Conservation (phyloP, 2,329 filamentous ascomycete genomes). For the Cladosporium cucumerinum region DNA sequence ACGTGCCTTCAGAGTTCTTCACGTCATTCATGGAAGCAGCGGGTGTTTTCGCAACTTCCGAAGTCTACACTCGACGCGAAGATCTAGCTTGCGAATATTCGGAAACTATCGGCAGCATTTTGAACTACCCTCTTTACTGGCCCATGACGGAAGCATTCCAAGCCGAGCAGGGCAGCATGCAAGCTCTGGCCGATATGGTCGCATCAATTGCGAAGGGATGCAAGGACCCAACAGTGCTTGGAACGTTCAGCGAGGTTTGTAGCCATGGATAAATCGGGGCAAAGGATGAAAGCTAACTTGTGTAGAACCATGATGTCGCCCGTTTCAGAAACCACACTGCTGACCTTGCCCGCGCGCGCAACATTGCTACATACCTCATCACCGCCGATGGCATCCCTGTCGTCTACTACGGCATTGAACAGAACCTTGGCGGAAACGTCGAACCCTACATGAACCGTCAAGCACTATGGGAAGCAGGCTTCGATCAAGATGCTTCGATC, state of each 20-base stretch:
- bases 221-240: slow-evolving; percentile 18
- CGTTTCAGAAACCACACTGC: slow-evolving; percentile 19
- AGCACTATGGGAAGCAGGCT: slow-evolving; percentile 19
- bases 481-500: slow-evolving; percentile 14
- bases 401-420: slow-evolving; percentile 25
- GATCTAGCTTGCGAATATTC: slow-evolving; percentile 29
- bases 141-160: slow-evolving; percentile 38
- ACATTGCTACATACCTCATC: slow-evolving; percentile 20
- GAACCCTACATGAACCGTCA: slow-evolving; percentile 19
- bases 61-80: slow-evolving; percentile 29
- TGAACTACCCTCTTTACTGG: slow-evolving; percentile 36
- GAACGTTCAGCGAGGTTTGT: slow-evolving; percentile 21
- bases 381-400: slow-evolving; percentile 24
- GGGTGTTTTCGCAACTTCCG: slow-evolving; percentile 32
- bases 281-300: neutral
- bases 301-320: slow-evolving; percentile 23
- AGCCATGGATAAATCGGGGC: neutral
- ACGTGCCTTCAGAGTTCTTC: slow-evolving; percentile 33
- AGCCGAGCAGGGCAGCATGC: slow-evolving; percentile 23
- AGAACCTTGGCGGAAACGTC: slow-evolving; percentile 19
- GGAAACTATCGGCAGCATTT: slow-evolving; percentile 28
- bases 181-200: slow-evolving; percentile 6
- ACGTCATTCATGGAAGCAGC: slow-evolving; percentile 28
- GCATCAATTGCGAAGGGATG: neutral
- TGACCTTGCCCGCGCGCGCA: slow-evolving; percentile 20